Percentiles rank a stretch among this genome's conserved stretches.
Conservation (phyloP, 2,329 filamentous ascomycete species). For the Aureobasidium sp. region DNA sequence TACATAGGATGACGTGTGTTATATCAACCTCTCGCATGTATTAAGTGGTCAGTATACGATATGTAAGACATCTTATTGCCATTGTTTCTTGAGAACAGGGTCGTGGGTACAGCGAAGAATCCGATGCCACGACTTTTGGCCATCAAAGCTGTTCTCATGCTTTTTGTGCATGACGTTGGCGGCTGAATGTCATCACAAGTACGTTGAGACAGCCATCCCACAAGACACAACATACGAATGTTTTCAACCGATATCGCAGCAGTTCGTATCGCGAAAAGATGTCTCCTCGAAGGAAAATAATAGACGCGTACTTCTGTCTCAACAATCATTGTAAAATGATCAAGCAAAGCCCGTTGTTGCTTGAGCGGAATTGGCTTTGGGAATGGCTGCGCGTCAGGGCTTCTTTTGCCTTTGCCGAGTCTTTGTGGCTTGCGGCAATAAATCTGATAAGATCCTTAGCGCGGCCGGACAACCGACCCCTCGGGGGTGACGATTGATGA, state of each 20-base stretch:
- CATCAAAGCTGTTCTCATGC: not conserved
- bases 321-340: not conserved
- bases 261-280: too few species aligned
- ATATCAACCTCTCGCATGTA: too few species aligned
- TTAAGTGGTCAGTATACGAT: too few species aligned
- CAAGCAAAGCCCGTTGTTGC: not conserved
- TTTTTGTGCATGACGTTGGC: not conserved
- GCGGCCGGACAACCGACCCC: not conserved
- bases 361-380: not conserved
- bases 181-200: not conserved
- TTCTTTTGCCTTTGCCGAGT: not conserved
- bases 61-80: not conserved
- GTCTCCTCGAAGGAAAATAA: too few species aligned
- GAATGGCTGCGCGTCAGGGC: not conserved
- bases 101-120: not conserved
- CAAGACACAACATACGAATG: too few species aligned
- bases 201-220: not conserved
- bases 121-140: not conserved
- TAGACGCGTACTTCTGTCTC: too few species aligned
- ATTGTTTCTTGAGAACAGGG: not conserved
- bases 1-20: too few species aligned
- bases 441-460: constrained; percentile 5
- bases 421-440: not conserved
- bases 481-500: too few species aligned
- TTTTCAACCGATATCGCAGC: too few species aligned